phyloP scores from a whole-genome alignment of 2,329 filamentous ascomycete genomes.

The Aspergillus alliaceus region DNA sequence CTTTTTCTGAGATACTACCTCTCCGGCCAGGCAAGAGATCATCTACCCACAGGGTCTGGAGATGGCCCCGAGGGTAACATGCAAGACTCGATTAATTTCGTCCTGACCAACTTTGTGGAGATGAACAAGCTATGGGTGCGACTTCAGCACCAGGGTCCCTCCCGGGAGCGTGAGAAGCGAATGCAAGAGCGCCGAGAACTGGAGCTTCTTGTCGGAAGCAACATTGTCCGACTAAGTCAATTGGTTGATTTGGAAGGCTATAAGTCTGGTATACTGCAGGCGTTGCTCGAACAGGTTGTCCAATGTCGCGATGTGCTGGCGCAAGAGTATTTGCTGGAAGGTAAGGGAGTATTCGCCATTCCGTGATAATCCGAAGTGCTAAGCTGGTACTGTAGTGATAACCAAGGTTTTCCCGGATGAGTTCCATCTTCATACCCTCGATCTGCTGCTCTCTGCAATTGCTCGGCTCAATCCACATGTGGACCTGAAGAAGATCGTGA shows the following conservation, averaged over 20 bases:
- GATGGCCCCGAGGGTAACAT: conserved; percentile 94
- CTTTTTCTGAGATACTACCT: conserved; percentile 96
- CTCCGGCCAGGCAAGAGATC: conserved; percentile 89
- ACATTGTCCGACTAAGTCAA: conserved; percentile 91
- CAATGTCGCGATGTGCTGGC: conserved; percentile 96
- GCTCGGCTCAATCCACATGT: conserved; percentile 92
- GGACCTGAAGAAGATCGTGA: conserved; percentile 96
- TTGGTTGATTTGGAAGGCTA: conserved; percentile 93
- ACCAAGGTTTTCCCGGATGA: conserved; percentile 99
- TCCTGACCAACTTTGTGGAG: conserved; percentile 97
- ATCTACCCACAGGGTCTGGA: conserved; percentile 74
- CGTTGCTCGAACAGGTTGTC: conserved; percentile 92
- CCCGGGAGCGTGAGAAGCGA: conserved; percentile 86
- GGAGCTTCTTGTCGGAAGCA: conserved; percentile 93
- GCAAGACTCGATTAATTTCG: conserved; percentile 96
- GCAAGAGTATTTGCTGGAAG: conserved; percentile 93
- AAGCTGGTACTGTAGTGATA: conserved; percentile 63
- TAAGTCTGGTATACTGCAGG: conserved; percentile 83
- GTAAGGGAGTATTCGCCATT: conserved; percentile 33
- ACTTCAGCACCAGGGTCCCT: conserved; percentile 95
- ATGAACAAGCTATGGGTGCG: conserved; percentile 99
- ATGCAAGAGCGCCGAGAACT: conserved; percentile 94
- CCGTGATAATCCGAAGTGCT: conserved; percentile 3
- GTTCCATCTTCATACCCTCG: conserved; percentile 94
- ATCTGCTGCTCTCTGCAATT: conserved; percentile 91